Percentiles rank a stretch among this genome's conserved stretches.
These are phyloP conservation scores for Arctium minus DNA, from an alignment of 129 eudicot genomes.

Conservation along the genomic window DNA sequence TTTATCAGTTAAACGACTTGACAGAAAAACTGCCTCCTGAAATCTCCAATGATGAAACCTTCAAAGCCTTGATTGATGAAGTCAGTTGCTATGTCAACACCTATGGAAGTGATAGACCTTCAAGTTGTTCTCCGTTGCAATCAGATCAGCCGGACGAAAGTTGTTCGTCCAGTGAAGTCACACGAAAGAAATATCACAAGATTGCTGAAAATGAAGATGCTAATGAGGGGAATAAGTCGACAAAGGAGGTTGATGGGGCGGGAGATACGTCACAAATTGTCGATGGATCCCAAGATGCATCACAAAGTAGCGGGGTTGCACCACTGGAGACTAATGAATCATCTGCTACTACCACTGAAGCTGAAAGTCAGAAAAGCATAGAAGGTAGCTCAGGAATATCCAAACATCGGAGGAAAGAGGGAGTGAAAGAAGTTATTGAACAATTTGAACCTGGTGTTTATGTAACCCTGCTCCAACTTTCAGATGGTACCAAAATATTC, in stretches of 20 bases:
- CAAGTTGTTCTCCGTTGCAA: slow-evolving; percentile 10
- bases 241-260: slow-evolving; percentile 22
- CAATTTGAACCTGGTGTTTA: slow-evolving; percentile 94
- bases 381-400: slow-evolving; percentile 26
- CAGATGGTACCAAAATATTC: slow-evolving; percentile 64
- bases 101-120: slow-evolving; percentile 30
- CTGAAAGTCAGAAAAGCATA: slow-evolving; percentile 12
- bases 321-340: slow-evolving; percentile 31
- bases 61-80: slow-evolving; percentile 43
- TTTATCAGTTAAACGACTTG: slow-evolving; percentile 58
- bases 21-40: slow-evolving; percentile 52
- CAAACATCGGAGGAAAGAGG: slow-evolving; percentile 29
- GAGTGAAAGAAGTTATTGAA: slow-evolving; percentile 61
- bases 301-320: slow-evolving; percentile 18
- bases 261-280: slow-evolving; percentile 9
- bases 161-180: slow-evolving; percentile 17
- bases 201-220: slow-evolving; percentile 32
- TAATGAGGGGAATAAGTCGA: slow-evolving; percentile 17
- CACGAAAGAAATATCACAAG: slow-evolving; percentile 18
- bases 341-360: slow-evolving; percentile 25
- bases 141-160: slow-evolving; percentile 17
- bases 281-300: background rate
- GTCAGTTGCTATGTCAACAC: slow-evolving; percentile 34
- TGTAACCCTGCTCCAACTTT: slow-evolving; percentile 48
- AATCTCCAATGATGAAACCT: slow-evolving; percentile 35